These are phyloP conservation scores for Arthroderma sp. DNA, from an alignment of 2,329 filamentous ascomycete species.

Conservation along the genomic window DNA sequence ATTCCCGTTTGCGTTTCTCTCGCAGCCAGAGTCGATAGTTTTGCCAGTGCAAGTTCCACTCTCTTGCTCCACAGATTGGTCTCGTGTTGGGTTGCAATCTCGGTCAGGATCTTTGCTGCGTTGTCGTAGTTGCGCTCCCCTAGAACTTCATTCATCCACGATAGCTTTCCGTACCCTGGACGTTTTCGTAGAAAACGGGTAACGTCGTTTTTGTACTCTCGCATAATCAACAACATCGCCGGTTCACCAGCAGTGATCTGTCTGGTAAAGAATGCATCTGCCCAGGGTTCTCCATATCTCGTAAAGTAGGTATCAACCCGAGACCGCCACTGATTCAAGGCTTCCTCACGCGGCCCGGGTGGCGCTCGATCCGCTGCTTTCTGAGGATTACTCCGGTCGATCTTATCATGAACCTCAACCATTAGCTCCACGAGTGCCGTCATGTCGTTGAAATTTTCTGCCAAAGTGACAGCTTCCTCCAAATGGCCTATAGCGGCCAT, in stretches of 20 bases:
- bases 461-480: conserved; percentile 48
- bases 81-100: conserved; percentile 59
- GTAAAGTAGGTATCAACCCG: conserved; percentile 38
- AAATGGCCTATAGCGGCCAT: conserved; percentile 42
- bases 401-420: conserved; percentile 31
- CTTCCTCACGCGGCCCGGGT: conserved; percentile 22
- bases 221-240: conserved; percentile 55
- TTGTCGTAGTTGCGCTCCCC: conserved; percentile 61
- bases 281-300: conserved; percentile 41
- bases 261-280: conserved; percentile 64
- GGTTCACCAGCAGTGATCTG: conserved; percentile 58
- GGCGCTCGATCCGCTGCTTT: conserved; percentile 13
- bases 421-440: conserved; percentile 45
- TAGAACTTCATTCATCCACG: conserved; percentile 89
- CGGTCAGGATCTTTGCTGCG: conserved; percentile 59
- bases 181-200: conserved; percentile 67
- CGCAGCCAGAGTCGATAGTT: conserved; percentile 62
- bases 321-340: conserved; percentile 19
- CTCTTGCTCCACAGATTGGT: conserved; percentile 84
- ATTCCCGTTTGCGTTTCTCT: conserved; percentile 25
- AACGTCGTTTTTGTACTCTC: conserved; percentile 57
- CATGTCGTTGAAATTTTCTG: conserved; percentile 53
- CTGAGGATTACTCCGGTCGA: conserved; percentile 19
- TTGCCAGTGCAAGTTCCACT: conserved; percentile 79
- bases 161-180: conserved; percentile 61